phyloP scores from a whole-genome alignment of 805 yeast genomes.

The Wickerhamiella lipophila region DNA sequence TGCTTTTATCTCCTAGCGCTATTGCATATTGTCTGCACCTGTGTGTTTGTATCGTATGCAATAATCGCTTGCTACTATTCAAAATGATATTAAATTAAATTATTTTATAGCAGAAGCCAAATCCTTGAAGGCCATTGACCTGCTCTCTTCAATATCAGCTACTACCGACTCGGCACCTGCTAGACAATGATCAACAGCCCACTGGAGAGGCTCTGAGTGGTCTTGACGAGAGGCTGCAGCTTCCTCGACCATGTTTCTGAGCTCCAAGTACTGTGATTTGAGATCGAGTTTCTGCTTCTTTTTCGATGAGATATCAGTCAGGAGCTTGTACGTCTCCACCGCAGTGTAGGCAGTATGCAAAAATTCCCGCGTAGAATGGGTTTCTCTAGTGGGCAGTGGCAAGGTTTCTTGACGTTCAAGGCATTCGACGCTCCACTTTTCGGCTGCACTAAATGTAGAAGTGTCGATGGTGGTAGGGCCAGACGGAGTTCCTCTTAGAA shows the following conservation, averaged over 20 bases:
- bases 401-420: neutral
- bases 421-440: slow-evolving; percentile 28
- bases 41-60: too few species aligned
- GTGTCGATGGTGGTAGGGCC: neutral
- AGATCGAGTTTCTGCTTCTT: neutral
- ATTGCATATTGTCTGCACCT: neutral
- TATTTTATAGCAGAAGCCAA: neutral
- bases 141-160: neutral
- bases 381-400: neutral
- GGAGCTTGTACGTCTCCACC: slow-evolving; percentile 22
- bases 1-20: too few species aligned
- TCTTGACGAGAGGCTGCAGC: neutral
- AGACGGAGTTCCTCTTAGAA: neutral
- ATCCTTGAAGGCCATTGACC: neutral
- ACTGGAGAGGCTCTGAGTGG: neutral
- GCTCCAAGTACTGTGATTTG: neutral
- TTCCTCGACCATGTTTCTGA: neutral
- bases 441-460: slow-evolving; percentile 27
- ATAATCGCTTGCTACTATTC: neutral
- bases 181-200: neutral
- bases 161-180: neutral
- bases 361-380: slow-evolving; percentile 21
- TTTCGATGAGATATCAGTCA: slow-evolving; percentile 1
- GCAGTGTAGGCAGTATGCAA: slow-evolving; percentile 22
- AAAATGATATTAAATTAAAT: neutral